These are phyloP conservation scores for Amanita pseudoporphyria DNA, from an alignment of 768 basidiomycete genomes.

Conservation along the genomic window DNA sequence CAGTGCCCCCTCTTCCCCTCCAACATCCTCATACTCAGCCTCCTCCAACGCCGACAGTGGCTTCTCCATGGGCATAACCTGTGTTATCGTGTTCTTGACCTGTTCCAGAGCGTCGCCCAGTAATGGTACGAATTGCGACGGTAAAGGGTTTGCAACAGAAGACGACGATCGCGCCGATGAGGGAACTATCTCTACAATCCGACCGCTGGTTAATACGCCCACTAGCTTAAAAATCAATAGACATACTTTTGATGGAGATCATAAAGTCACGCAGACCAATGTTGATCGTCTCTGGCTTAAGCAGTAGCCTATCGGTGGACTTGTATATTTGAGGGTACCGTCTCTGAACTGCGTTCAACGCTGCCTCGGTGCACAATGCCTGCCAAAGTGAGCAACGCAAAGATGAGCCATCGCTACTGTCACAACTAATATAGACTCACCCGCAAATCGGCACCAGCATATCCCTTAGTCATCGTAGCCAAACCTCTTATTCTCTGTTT, in stretches of 20 bases:
- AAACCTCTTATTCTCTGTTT: slow-evolving; percentile 69
- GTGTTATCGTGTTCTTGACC: slow-evolving; percentile 62
- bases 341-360: slow-evolving; percentile 91
- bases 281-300: slow-evolving; percentile 79
- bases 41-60: slow-evolving; percentile 83
- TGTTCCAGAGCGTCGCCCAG: slow-evolving; percentile 58
- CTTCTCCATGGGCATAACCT: slow-evolving; percentile 74
- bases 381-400: slow-evolving; percentile 16
- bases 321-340: slow-evolving; percentile 97
- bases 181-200: slow-evolving; percentile 71
- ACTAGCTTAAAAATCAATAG: slow-evolving; percentile 1
- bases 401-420: slow-evolving; percentile 3
- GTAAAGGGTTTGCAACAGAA: slow-evolving; percentile 77
- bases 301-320: slow-evolving; percentile 71
- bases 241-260: slow-evolving; percentile 91
- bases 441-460: slow-evolving; percentile 93
- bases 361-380: slow-evolving; percentile 97
- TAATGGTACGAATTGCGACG: slow-evolving; percentile 74
- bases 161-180: slow-evolving; percentile 90
- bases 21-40: slow-evolving; percentile 82
- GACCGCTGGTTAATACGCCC: slow-evolving; percentile 5
- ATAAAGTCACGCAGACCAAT: slow-evolving; percentile 90
- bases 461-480: slow-evolving; percentile 90
- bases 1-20: slow-evolving; percentile 70
- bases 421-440: slow-evolving; percentile 35